Conservation (phyloP, 768 basidiomycete species). For the Auricularia auricula-judae region DNA sequence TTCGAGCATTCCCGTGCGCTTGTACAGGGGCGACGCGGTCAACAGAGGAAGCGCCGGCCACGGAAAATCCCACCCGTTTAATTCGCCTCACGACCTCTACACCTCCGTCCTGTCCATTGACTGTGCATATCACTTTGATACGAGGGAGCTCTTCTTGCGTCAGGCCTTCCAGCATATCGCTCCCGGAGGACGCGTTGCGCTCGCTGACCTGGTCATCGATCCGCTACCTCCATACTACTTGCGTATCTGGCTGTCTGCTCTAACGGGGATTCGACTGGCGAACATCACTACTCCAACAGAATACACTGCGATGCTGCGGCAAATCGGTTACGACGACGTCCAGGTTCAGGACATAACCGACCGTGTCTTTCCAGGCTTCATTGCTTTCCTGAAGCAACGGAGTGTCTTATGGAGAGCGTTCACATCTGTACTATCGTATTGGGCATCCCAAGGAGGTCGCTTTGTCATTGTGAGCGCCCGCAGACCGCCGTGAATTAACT, state of each 20-base stretch:
- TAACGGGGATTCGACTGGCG: slow-evolving; percentile 20
- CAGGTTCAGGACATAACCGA: slow-evolving; percentile 43
- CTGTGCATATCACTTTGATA: slow-evolving; percentile 58
- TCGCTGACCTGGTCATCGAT: slow-evolving; percentile 41
- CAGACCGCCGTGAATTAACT: slow-evolving; percentile 5
- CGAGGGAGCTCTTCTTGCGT: slow-evolving; percentile 38
- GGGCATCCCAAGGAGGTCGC: slow-evolving; percentile 27
- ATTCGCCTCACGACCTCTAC: background rate
- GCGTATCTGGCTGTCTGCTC: slow-evolving; percentile 6
- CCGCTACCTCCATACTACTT: slow-evolving; percentile 11
- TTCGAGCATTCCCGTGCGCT: slow-evolving; percentile 12
- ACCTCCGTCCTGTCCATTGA: slow-evolving; percentile 33
- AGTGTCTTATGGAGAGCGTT: slow-evolving; percentile 36
- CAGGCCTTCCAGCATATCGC: slow-evolving; percentile 37
- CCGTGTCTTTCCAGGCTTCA: slow-evolving; percentile 50
- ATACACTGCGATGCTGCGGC: slow-evolving; percentile 33
- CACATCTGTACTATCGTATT: slow-evolving; percentile 26
- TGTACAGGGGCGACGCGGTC: slow-evolving; percentile 17
- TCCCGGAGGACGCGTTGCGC: slow-evolving; percentile 41
- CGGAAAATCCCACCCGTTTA: slow-evolving; percentile 39
- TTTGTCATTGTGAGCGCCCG: slow-evolving; percentile 35
- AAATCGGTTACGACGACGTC: slow-evolving; percentile 43
- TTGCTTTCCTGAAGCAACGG: slow-evolving; percentile 32
- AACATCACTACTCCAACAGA: slow-evolving; percentile 38
- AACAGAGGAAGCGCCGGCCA: slow-evolving; percentile 20